Evolutionary conservation across 148 eudicot species (phyloP).

Genomic region (Fagopyrum homotropicum): DNA sequence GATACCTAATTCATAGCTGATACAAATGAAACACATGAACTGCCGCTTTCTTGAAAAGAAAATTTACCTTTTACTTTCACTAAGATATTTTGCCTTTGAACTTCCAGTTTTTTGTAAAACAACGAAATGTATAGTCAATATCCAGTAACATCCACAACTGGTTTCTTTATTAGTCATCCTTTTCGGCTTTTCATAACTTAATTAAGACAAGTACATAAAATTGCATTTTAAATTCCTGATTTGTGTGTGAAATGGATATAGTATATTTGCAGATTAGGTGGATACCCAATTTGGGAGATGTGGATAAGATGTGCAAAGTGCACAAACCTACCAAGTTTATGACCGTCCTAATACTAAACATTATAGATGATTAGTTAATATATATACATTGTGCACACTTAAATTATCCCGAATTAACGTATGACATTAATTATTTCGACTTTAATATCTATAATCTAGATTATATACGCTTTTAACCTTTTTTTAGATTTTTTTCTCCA

Average conservation of each 20-base stretch:
- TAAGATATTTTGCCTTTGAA: conserved; percentile 20
- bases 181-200: neutral
- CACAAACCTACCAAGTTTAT: neutral
- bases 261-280: neutral
- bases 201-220: neutral
- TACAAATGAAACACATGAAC: neutral
- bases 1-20: neutral
- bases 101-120: conserved; percentile 24
- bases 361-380: too few species aligned
- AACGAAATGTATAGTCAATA: conserved; percentile 4
- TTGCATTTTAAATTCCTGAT: neutral
- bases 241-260: neutral
- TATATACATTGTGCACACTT: too few species aligned
- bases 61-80: conserved; percentile 36
- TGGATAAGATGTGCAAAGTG: conserved; percentile 1
- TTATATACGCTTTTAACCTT: too few species aligned
- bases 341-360: too few species aligned
- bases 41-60: neutral
- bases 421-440: too few species aligned
- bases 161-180: neutral
- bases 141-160: neutral
- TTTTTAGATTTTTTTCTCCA: too few species aligned
- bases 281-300: neutral
- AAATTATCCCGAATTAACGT: too few species aligned
- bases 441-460: too few species aligned